A percentile compares a stretch with the other conserved stretches of the same genome.
Conservation (phyloP, 2,329 filamentous ascomycete species). For the Clathrospora elynae region DNA sequence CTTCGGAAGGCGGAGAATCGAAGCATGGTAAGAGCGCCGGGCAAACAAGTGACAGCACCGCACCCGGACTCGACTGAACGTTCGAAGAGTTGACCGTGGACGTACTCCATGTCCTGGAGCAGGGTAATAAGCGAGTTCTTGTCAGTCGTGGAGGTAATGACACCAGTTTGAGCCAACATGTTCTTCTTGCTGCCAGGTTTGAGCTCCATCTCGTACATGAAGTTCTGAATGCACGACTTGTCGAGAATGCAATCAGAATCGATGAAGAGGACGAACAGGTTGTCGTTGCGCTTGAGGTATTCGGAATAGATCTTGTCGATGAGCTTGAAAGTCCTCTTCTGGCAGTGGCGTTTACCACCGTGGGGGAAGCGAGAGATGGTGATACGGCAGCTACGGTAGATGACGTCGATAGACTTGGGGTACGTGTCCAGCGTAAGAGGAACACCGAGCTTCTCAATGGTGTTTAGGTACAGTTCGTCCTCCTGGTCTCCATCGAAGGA, state of each 20-base stretch:
- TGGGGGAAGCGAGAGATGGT: conserved; percentile 92
- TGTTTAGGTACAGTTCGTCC: conserved; percentile 86
- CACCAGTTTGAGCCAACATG: conserved; percentile 96
- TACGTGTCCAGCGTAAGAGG: conserved; percentile 76
- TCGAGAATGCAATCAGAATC: conserved; percentile 97
- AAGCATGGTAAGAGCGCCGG: conserved; percentile 92
- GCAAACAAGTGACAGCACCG: conserved; percentile 91
- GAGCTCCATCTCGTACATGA: conserved; percentile 98
- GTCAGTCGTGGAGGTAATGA: conserved; percentile 91
- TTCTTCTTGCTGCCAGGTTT: conserved; percentile 89
- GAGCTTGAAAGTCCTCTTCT: conserved; percentile 89
- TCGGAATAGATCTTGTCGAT: conserved; percentile 91
- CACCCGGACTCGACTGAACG: conserved; percentile 93
- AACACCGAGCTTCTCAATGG: conserved; percentile 82
- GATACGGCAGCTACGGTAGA: conserved; percentile 79
- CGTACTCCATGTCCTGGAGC: conserved; percentile 97
- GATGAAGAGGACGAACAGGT: conserved; percentile 94
- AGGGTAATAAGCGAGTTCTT: conserved; percentile 89
- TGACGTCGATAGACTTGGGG: conserved; percentile 87
- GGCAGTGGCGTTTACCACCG: conserved; percentile 90
- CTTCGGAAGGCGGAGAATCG: conserved; percentile 94
- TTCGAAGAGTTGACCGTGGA: conserved; percentile 95
- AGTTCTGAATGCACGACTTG: conserved; percentile 90
- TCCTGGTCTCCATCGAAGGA: conserved; percentile 92
- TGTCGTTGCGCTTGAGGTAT: conserved; percentile 85